Evolutionary conservation across 805 yeast genomes (phyloP), one percentile per base, ranked within the genome.

Genomic region (Candida oleophila): DNA sequence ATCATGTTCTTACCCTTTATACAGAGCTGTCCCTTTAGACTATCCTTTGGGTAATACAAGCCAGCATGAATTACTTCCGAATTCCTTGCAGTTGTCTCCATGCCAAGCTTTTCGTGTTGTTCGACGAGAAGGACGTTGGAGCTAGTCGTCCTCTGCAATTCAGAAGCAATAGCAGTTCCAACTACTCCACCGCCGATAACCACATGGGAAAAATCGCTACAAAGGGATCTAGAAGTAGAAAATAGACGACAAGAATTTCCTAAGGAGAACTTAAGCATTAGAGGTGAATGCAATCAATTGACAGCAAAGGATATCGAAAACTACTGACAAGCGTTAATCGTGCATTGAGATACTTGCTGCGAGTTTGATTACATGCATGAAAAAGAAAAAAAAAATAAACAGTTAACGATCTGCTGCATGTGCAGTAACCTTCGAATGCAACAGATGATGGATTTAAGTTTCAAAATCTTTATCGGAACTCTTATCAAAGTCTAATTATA

Each of bases 11-110:
- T 89, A 0, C 97, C 97, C 34, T 77, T 74, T 30, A 90, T 71
- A 56, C 97, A 91, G 22, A 90, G 65, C 52, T 71, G 65, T 0
- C 88, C 80, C 58, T 88, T 85, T 45, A 91, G 69, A 2, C 86
- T 76, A 48, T 79, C 78, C 8, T 70, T 66, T 0, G 96, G 95
- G 57, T 87, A 86, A 61, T 91, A 91, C 4, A 90, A 57, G 0
- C 96, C 97, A 0, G 96, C 96, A 65, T 90, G 97, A 20, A 90
- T 85, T 21, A 91, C 97, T 59, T 91, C 97, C 1, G 96, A 87
- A 69, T 90, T 90, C 44, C 97, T 71, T n/a, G 92, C 78, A 4
- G 95, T 85, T 0, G 96, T 89, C 56, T 90, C 97, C 53, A 78
- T 76, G 1, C 96, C 97, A 42, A 81, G 61, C 32, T 71, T 71